Evolutionary conservation across 1,139 yeast species (phyloP), one percentile per base, ranked within the genome.

Genomic region (Saccharomycopsis hybrid): DNA sequence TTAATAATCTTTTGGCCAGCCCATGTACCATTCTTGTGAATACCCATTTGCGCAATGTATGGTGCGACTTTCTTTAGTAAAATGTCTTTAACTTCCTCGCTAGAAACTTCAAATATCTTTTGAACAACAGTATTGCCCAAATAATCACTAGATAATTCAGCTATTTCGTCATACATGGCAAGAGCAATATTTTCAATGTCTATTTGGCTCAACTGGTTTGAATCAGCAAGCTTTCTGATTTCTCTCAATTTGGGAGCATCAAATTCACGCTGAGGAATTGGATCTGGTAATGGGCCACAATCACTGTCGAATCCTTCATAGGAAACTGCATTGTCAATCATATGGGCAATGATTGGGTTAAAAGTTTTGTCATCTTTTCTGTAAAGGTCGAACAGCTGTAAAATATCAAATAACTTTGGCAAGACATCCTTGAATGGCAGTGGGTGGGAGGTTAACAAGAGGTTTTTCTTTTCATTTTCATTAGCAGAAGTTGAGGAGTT

Each of bases 21-120:
- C 98, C 98, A 92, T 3, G 99, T 92, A 55, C 99, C 99, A 65
- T 94, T 92, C 63, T 92, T 92, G 69, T 92, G 99, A 52, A 88
- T 84, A 60, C 97, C 94, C 71, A 92, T 83, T 60, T 89, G 95
- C 1, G 97, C 86, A 57, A 94, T 72, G 61, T 75, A 86, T 25
- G 94, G 95, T 3, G 85, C 73, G 48, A 94, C 79, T 58, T 78
- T 80, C 60, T 84, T 80, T 48, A 92, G 76, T 89, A 94, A 85
- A 66, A 85, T 77, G 58, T 85, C 83, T 62, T 87, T 86, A 51
- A 89, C 73, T 5, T 82, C 73, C 33, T 85, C 80, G 2, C 88
- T 78, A 46, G 90, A 78, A 49, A 76, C 69, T 49, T 86, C 84
- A 61, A 90, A 90, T 41, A 92, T 67, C 64, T 89, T 90, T 66